Percentiles rank a stretch among this genome's conserved stretches.
Conservation (phyloP, 225 moss, liverwort and hornwort genomes). For the Physcomitrium patens region DNA sequence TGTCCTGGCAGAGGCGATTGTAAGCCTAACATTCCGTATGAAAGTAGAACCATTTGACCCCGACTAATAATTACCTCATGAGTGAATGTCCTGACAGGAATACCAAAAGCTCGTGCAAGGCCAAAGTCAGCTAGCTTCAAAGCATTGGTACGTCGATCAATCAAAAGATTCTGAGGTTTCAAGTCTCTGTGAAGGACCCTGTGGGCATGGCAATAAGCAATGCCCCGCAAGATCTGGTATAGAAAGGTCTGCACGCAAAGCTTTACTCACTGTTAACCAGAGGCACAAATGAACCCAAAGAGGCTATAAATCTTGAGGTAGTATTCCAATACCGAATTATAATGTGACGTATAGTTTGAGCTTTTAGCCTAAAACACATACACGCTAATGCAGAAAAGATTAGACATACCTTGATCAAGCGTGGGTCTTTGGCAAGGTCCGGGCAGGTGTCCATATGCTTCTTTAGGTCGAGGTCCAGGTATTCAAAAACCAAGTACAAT, state of each 20-base stretch:
- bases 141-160: conserved; percentile 85
- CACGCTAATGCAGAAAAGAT: conserved; percentile 29
- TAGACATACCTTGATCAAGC: conserved; percentile 83
- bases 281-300: conserved; percentile 11
- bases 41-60: conserved; percentile 9
- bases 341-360: conserved; percentile 8
- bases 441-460: conserved; percentile 89
- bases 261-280: background rate
- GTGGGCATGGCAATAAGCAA: conserved; percentile 85
- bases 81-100: conserved; percentile 89
- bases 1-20: background rate
- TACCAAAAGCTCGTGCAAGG: conserved; percentile 84
- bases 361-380: conserved; percentile 9
- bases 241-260: conserved; percentile 64
- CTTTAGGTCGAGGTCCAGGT: conserved; percentile 88
- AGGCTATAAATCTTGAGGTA: conserved; percentile 2
- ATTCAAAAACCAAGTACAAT: conserved; percentile 84
- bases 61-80: conserved; percentile 62
- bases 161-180: conserved; percentile 84
- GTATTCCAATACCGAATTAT: background rate
- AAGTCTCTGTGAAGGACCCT: conserved; percentile 84
- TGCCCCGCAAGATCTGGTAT: conserved; percentile 80
- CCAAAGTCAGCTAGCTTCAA: conserved; percentile 88
- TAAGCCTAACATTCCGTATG: conserved; percentile 7
- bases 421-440: conserved; percentile 84